Percentiles rank a stretch among this genome's conserved stretches.
Evolutionary conservation across 345 rosid species (phyloP).

Genomic region (Hibiscus syriacus): DNA sequence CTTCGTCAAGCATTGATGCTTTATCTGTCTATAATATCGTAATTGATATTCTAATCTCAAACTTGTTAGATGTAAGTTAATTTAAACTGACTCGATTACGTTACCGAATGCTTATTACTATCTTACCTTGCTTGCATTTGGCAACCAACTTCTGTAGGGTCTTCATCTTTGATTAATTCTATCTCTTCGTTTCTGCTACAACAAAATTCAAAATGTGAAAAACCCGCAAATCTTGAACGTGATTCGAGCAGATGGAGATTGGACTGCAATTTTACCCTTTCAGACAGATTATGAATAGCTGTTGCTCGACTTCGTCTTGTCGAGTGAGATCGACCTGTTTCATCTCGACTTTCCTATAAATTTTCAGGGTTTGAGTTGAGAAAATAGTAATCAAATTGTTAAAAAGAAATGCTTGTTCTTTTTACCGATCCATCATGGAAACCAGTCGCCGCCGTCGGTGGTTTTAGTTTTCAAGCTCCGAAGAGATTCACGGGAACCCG

Average conservation of each 20-base stretch:
- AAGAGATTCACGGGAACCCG: slow-evolving; percentile 43
- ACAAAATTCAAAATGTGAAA: not conserved
- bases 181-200: slow-evolving; percentile 84
- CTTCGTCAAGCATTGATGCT: slow-evolving; percentile 95
- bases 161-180: slow-evolving; percentile 95
- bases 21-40: slow-evolving; percentile 84
- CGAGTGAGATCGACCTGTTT: slow-evolving; percentile 29
- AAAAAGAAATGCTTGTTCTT: not conserved
- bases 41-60: too few relatives aligned
- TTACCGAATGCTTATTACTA: not conserved
- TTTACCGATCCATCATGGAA: slow-evolving; percentile 45
- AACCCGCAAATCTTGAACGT: too few relatives aligned
- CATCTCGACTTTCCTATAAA: slow-evolving; percentile 22
- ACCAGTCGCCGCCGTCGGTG: slow-evolving; percentile 30
- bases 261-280: slow-evolving; percentile 44
- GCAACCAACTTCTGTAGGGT: slow-evolving; percentile 88
- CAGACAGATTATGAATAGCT: slow-evolving; percentile 89
- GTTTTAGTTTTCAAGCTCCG: slow-evolving; percentile 37
- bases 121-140: slow-evolving; percentile 92
- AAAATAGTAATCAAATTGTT: not conserved
- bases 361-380: not conserved
- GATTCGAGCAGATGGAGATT: too few relatives aligned
- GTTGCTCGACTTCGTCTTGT: slow-evolving; percentile 85
- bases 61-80: too few relatives aligned
- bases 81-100: too few relatives aligned